Conservation (phyloP, 768 basidiomycete species). For the Candolleomyces aberdarensis region DNA sequence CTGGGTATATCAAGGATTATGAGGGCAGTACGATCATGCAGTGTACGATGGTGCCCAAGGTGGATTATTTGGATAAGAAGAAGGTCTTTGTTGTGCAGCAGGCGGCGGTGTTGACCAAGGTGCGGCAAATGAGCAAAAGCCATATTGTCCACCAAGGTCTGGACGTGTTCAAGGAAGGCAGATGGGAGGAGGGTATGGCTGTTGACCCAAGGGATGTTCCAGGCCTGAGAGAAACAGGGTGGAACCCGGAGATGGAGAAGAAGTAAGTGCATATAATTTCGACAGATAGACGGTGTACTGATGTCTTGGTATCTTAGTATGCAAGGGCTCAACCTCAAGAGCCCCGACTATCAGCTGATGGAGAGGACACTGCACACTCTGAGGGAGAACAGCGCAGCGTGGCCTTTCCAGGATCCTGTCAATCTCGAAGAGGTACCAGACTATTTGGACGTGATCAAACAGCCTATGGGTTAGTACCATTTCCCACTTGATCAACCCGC, state of each 20-base stretch:
- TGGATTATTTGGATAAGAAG: constrained; percentile 83
- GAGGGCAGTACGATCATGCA: constrained; percentile 99
- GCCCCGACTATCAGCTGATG: constrained; percentile 65
- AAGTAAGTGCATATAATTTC: constrained; percentile 42
- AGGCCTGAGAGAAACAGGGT: constrained; percentile 88
- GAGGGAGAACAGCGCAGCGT: constrained; percentile 72
- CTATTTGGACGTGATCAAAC: constrained; percentile 85
- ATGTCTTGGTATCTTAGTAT: constrained; percentile 20
- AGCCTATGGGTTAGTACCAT: constrained; percentile 81
- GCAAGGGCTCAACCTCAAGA: constrained; percentile 34
- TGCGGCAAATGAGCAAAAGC: constrained; percentile 81
- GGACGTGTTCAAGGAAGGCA: constrained; percentile 64
- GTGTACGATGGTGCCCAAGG: constrained; percentile 90
- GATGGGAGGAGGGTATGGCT: constrained; percentile 37
- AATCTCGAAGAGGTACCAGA: constrained; percentile 76
- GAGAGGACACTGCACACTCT: constrained; percentile 77
- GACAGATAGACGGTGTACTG: neutral
- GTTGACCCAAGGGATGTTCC: constrained; percentile 81
- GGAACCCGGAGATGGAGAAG: constrained; percentile 81
- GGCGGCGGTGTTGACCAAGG: constrained; percentile 86
- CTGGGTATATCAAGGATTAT: constrained; percentile 99
- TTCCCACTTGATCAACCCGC: neutral
- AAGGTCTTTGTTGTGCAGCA: constrained; percentile 77
- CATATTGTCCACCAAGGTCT: constrained; percentile 83
- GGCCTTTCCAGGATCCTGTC: constrained; percentile 88